Evolutionary conservation across 768 basidiomycete genomes (phyloP), one percentile per base, ranked within the genome.

Genomic region (Tulasnella sp.): DNA sequence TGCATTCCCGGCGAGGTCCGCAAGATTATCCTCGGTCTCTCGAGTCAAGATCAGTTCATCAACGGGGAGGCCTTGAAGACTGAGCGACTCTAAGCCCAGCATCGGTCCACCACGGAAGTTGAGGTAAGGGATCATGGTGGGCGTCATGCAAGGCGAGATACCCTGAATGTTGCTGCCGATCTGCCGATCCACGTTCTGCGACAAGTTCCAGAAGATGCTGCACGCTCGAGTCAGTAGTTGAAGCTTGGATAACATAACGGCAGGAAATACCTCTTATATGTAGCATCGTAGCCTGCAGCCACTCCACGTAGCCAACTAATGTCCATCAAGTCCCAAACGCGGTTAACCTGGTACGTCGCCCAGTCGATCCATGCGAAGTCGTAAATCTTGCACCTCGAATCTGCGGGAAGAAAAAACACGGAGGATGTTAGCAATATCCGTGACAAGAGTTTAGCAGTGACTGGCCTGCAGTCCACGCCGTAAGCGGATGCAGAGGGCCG

Each of bases 81-180:
- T 86, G 44, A 97, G 74, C 1, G 94, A 93, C 68, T 97, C 94
- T 32, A 92, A 72, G 8, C 94, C 94, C 15, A 94, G 83, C 85
- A 96, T 88, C 7, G 94, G 94, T 24, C 94, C 94, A 42, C 94
- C 94, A 52, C 94, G 91, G 68, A 88, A 92, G 47, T 94, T 91
- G 69, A 95, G 85, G 66, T 92, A 97, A 0, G 94, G 89, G 63
- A 96, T 96, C 92, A 95, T 96, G 27, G 88, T 85, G 0, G 94
- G 94, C 0, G 94, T 97, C 17, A 97, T 80, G 71, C 94, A 97
- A 0, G 88, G 88, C 64, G 86, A 89, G 58, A 96, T 88, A 21
- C 93, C 94, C 10, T 83, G 73, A 70, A 83, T 85, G 65, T 77
- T 80, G 0, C 87, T 85, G 5, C 88, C 87, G 47, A 85, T 91